Evolutionary conservation across 768 basidiomycete genomes (phyloP).

Genomic region (Hericium rajendrae): DNA sequence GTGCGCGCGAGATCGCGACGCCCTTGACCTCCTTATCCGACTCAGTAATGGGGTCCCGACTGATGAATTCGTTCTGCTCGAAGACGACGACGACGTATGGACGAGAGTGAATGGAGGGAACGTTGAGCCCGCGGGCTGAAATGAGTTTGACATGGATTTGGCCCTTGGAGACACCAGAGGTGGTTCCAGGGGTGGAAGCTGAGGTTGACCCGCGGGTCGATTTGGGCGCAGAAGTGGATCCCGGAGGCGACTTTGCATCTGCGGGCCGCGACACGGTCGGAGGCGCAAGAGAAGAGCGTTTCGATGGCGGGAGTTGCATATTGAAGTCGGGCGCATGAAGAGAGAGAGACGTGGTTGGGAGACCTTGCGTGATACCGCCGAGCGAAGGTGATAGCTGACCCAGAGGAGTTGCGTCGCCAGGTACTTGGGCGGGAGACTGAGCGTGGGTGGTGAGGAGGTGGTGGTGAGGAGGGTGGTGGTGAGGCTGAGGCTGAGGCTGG

Average conservation of each 20-base stretch:
- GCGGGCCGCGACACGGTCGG: constrained; percentile 3
- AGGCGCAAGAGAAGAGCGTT: constrained; percentile 21
- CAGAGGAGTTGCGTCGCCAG: constrained; percentile 21
- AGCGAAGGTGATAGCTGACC: too few species aligned
- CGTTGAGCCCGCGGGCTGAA: constrained; percentile 75
- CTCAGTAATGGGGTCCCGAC: constrained; percentile 79
- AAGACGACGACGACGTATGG: constrained; percentile 97
- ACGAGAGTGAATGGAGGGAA: constrained; percentile 50
- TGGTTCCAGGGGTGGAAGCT: constrained; percentile 20
- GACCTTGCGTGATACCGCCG: constrained; percentile 23
- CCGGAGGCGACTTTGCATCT: not conserved
- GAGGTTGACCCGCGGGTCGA: constrained; percentile 24
- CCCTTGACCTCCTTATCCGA: constrained; percentile 86
- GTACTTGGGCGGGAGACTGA: constrained; percentile 43
- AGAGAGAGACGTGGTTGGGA: constrained; percentile 55
- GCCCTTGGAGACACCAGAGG: constrained; percentile 39
- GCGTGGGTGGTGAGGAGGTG: constrained; percentile 21
- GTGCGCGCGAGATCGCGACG: constrained; percentile 51
- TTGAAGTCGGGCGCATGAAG: constrained; percentile 81
- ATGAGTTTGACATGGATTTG: constrained; percentile 97
- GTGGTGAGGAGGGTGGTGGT: constrained; percentile 4
- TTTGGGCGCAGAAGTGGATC: not conserved
- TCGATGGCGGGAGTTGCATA: constrained; percentile 51
- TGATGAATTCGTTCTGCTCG: constrained; percentile 98
- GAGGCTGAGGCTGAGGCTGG: constrained; percentile 13